A percentile compares a stretch with the other conserved stretches of the same genome.
Evolutionary conservation across 116 monocot species (phyloP).

Genomic region (Papilionanthe hybrid): DNA sequence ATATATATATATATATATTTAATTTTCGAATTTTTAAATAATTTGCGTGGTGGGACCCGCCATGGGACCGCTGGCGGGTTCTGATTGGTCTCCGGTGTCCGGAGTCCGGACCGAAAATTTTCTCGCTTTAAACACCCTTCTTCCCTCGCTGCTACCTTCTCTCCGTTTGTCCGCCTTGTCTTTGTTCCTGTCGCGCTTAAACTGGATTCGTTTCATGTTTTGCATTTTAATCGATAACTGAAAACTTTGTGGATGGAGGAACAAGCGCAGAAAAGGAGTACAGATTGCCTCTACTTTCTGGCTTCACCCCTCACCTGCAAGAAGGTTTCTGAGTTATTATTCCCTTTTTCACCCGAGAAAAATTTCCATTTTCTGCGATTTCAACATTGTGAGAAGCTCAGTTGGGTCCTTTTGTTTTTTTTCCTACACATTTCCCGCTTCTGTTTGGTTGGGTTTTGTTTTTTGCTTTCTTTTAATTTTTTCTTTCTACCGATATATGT

Average conservation of each 20-base stretch:
- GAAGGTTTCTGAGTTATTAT: slow-evolving; percentile 33
- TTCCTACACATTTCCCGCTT: background rate
- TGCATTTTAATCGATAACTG: background rate
- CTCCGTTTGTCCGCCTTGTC: background rate
- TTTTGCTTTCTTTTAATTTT: background rate
- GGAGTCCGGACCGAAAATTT: too few species aligned
- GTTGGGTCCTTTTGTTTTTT: background rate
- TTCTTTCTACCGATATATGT: background rate
- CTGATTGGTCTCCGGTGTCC: too few species aligned
- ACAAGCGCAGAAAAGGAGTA: slow-evolving; percentile 41
- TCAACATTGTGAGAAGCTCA: background rate
- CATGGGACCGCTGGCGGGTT: too few species aligned
- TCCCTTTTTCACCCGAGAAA: background rate
- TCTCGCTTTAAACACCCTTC: background rate
- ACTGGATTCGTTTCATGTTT: background rate
- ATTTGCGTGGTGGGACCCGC: too few species aligned
- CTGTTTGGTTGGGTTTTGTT: background rate
- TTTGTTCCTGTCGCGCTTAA: background rate
- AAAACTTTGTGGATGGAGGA: background rate
- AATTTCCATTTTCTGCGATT: background rate
- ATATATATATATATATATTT: too few species aligned
- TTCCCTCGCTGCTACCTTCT: background rate
- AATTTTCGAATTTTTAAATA: too few species aligned
- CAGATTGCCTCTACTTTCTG: slow-evolving; percentile 68
- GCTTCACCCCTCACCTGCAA: slow-evolving; percentile 76